Conservation (phyloP, 805 yeast species). For the Yamadazyma sp. region DNA sequence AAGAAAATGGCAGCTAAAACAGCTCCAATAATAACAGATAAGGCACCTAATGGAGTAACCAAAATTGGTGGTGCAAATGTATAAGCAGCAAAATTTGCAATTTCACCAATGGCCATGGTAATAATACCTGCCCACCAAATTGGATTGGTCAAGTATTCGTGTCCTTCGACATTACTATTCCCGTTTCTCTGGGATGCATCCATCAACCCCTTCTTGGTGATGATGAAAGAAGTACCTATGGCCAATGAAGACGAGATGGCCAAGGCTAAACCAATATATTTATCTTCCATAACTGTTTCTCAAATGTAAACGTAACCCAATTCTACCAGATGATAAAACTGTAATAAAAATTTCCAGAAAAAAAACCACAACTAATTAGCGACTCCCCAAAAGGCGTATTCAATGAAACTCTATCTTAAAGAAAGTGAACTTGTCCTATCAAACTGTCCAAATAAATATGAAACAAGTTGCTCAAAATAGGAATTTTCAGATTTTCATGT, state of each 20-base stretch:
- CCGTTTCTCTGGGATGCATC: constrained; percentile 65
- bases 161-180: constrained; percentile 59
- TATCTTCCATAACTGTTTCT: constrained; percentile 68
- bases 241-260: constrained; percentile 88
- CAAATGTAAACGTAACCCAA: too few species aligned
- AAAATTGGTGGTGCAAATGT: constrained; percentile 93
- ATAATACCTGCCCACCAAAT: constrained; percentile 93
- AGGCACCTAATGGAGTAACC: constrained; percentile 90
- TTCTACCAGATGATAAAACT: too few species aligned
- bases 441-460: too few species aligned
- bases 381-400: too few species aligned
- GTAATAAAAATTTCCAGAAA: too few species aligned
- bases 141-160: constrained; percentile 75
- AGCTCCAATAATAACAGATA: constrained; percentile 88
- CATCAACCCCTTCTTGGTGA: constrained; percentile 82
- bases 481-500: too few species aligned
- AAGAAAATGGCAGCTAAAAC: constrained; percentile 81
- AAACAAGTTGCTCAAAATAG: too few species aligned
- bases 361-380: too few species aligned
- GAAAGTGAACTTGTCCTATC: too few species aligned
- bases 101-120: constrained; percentile 87
- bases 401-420: too few species aligned
- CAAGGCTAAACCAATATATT: constrained; percentile 82
- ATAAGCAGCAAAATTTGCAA: constrained; percentile 92
- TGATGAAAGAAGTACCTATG: constrained; percentile 84